Base-by-base conservation (phyloP, 371 early-diverging fungal species). In the Quaeritorhiza haematococci region DNA sequence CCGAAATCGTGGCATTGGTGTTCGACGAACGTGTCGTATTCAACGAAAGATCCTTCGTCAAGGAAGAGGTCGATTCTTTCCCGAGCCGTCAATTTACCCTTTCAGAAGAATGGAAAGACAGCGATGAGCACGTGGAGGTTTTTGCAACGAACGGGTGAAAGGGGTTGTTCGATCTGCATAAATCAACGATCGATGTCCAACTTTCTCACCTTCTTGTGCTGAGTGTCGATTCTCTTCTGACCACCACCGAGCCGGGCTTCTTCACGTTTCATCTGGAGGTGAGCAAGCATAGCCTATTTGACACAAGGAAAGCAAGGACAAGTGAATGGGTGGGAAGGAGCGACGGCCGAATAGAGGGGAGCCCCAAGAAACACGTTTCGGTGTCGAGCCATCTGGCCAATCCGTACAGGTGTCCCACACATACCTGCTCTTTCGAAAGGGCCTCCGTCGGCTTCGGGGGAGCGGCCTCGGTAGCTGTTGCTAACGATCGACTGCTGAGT, bases 81-180 rank as follows among this genome's bases (percentile, higher is more conserved):
- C 55, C 97, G 84, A 41, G 95, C 96, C n/a, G 97, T 94, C 33
- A 96, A 75, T 71, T 95, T 95, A 42, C 97, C 96, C 89, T 93
- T 56, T 48, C 24, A 8, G 21, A 4, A 24, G 34, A 26, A 43
- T 43, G 33, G 15, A 30, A 53, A 7, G 33, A 23, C 2, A 17
- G 13, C 19, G 33, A n/a, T 46, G 8, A 23, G 46, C 23, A 19
- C 10, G 28, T 33, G 7, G 54, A 42, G 33, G 50, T 42, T 2
- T 17, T 24, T 17, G 29, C 42, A 17, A 26, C 21, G 7, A 21
- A 59, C n/a, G n/a, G 55, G 27, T n/a, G n/a, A n/a, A n/a, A n/a
- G n/a, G n/a, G n/a, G n/a, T n/a, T n/a, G n/a, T n/a, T n/a, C n/a
- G n/a, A n/a, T n/a, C n/a, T n/a, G n/a, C n/a, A n/a, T n/a, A 46